A percentile compares a stretch with the other conserved stretches of the same genome.
These are phyloP conservation scores for Geranomyces variabilis DNA, from an alignment of 192 early-diverging fungal species.

Conservation along the genomic window DNA sequence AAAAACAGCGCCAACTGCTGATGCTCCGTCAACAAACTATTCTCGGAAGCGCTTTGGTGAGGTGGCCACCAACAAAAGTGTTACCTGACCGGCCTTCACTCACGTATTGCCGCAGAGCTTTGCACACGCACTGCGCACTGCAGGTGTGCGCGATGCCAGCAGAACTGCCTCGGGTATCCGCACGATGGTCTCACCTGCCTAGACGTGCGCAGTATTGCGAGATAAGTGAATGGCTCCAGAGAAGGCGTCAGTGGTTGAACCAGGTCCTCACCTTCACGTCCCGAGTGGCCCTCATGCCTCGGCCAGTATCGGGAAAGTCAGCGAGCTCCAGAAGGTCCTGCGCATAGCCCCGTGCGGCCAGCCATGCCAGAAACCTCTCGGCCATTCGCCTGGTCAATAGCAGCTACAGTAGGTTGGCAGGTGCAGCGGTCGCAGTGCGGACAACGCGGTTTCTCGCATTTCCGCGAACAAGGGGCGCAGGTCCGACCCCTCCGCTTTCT, in stretches of 20 bases:
- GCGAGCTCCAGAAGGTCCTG: conserved; percentile 1
- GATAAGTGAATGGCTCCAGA: too few relatives aligned
- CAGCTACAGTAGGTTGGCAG: too few relatives aligned
- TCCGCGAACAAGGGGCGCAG: too few relatives aligned
- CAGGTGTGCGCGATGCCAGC: neutral
- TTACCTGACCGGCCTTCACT: too few relatives aligned
- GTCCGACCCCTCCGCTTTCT: too few relatives aligned
- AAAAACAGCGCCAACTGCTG: neutral
- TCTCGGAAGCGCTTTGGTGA: neutral
- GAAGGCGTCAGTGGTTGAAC: neutral
- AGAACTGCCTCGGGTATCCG: neutral
- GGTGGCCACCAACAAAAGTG: neutral
- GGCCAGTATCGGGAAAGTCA: neutral
- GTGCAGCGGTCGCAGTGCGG: too few relatives aligned
- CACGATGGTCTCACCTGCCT: conserved; percentile 1
- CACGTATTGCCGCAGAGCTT: too few relatives aligned
- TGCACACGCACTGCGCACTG: neutral
- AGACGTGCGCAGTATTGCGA: neutral
- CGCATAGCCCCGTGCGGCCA: neutral
- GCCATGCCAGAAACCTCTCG: conserved; percentile 3
- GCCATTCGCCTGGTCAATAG: neutral
- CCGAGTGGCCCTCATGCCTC: neutral
- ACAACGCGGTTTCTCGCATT: too few relatives aligned
- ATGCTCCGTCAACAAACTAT: neutral
- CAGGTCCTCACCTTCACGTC: neutral